phyloP scores from a whole-genome alignment of 768 basidiomycete species.

The Mycena capillaripes region DNA sequence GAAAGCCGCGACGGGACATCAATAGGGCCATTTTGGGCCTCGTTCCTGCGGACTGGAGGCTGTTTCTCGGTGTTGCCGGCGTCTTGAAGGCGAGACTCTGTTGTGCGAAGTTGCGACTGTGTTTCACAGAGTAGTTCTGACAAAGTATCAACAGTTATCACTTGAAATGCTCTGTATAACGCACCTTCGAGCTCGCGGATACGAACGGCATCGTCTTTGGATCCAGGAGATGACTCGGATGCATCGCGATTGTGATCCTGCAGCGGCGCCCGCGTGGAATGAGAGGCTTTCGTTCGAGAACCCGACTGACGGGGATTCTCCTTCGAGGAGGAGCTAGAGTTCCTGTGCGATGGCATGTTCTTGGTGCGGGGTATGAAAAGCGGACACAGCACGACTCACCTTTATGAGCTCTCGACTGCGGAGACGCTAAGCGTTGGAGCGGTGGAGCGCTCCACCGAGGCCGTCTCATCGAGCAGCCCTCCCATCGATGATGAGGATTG shows the following conservation, averaged over 20 bases:
- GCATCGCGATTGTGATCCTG: not conserved
- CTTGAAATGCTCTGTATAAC: not conserved
- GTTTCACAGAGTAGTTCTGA: not conserved
- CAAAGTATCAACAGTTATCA: not conserved
- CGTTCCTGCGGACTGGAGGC: not conserved
- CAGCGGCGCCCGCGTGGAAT: not conserved
- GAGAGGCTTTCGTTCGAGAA: not conserved
- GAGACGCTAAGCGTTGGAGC: no score
- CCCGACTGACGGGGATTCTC: not conserved
- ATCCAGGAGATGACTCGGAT: not conserved
- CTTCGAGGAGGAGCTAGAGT: not conserved
- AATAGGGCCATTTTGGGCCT: not conserved
- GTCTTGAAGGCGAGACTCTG: not conserved
- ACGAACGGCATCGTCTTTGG: not conserved
- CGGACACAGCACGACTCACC: no score
- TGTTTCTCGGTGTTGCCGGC: not conserved
- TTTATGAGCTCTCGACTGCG: no score
- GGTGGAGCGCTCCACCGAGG: no score
- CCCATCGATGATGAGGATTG: no score
- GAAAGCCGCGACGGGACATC: not conserved
- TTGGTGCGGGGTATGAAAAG: not conserved
- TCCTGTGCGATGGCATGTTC: no score
- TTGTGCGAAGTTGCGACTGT: not conserved
- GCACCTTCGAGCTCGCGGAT: not conserved
- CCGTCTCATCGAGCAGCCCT: no score